Evolutionary conservation across 805 yeast genomes (phyloP), one percentile per base, ranked within the genome.

Genomic region (Suhomyces faveliae): DNA sequence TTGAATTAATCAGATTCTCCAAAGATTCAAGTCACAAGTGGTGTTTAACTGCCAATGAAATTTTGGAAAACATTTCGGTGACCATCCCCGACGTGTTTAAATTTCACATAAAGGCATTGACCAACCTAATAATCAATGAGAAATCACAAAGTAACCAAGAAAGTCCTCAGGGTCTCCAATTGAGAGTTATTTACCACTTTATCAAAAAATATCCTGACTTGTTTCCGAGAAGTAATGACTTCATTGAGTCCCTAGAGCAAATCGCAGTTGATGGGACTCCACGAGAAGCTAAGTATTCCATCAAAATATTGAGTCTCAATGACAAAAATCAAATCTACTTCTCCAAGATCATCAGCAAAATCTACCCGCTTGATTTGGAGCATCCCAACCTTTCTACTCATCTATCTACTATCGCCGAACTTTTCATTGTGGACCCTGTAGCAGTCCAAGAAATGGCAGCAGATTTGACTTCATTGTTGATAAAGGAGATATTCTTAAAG

Each of bases 11-110:
- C n/a, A 73, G 66, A 15, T 57, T 72, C 29, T 67, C 79, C 5
- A 74, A 71, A 46, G 71, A 77, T 43, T 42, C 62, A 2, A 45
- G 55, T 5, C 59, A 63, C 40, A 54, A 63, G 10, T 58, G 68
- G 54, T 53, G 59, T 35, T 43, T 62, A 5, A 53, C 65, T 22
- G 76, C 90, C 0, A 78, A 81, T 47, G 80, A 75, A 42, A 53
- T 86, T 3, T 64, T 89, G 21, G 83, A 81, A 49, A 72, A 78
- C 37, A 78, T 87, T 2, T 82, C 95, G 0, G 56, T 62, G 2
- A 71, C 77, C 3, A 68, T 79, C 41, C 96, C 96, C 0, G 75
- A 77, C 11, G 81, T 84, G 1, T 76, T 89, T 60, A 79, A 79
- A 54, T 74, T 76, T 27, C 87, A 87, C 55, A 69, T 84, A 8